Conservation (phyloP, 805 yeast genomes). For the Candida dajiaensis region DNA sequence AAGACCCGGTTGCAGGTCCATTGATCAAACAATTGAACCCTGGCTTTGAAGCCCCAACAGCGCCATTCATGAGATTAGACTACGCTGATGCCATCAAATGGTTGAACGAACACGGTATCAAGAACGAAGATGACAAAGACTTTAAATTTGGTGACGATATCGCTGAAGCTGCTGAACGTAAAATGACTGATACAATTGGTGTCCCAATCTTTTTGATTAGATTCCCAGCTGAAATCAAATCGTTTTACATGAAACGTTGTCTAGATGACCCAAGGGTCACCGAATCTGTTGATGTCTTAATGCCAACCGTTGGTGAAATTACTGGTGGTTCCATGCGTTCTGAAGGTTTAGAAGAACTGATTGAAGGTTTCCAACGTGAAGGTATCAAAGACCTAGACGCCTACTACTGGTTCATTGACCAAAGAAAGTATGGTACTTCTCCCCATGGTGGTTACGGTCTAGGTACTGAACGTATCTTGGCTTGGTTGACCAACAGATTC, state of each 20-base stretch:
- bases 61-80: slow-evolving; percentile 88
- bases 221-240: slow-evolving; percentile 96
- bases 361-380: slow-evolving; percentile 92
- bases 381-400: slow-evolving; percentile 63
- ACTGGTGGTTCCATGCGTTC: slow-evolving; percentile 99
- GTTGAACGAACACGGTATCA: slow-evolving; percentile 92
- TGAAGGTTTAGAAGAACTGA: slow-evolving; percentile 68
- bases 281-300: slow-evolving; percentile 94
- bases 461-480: slow-evolving; percentile 96
- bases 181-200: slow-evolving; percentile 93
- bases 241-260: slow-evolving; percentile 96
- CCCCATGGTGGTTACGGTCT: slow-evolving; percentile 99
- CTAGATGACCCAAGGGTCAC: slow-evolving; percentile 89
- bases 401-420: slow-evolving; percentile 96
- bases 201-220: slow-evolving; percentile 87
- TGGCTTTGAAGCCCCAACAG: slow-evolving; percentile 69
- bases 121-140: slow-evolving; percentile 89
- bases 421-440: slow-evolving; percentile 93
- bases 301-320: slow-evolving; percentile 99
- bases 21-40: slow-evolving; percentile 91
- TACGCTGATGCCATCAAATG: slow-evolving; percentile 89
- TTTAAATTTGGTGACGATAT: slow-evolving; percentile 98
- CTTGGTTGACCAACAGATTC: slow-evolving; percentile 96
- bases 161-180: slow-evolving; percentile 99
- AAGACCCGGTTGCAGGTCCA: slow-evolving; percentile 91